Evolutionary conservation across 2,329 filamentous ascomycete genomes (phyloP), one percentile per base, ranked within the genome.

Genomic region (Mycosphaerella sp.): DNA sequence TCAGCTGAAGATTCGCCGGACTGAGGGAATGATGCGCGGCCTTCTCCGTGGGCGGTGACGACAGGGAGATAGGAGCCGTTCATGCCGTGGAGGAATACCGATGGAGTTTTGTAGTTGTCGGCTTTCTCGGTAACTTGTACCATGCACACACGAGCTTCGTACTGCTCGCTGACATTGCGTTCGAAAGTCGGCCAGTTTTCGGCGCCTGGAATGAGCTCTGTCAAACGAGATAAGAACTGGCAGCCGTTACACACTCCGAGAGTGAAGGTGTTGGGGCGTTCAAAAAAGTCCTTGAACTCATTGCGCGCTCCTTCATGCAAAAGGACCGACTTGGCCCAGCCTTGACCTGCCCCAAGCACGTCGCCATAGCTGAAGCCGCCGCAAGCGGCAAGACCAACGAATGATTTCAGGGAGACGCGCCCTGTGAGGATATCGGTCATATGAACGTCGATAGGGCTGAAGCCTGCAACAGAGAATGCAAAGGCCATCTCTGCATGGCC

Each of bases 401-500:
- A 96, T 57, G 84, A 84, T 36, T 84, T 78, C 7, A 98, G 82
- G 0, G 87, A 89, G 55, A 87, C 82, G 13, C 87, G 85, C 9
- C 81, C 82, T 18, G 88, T 82, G 50, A 97, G 84, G 43, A 86
- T 78, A 63, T 97, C 91, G 3, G 86, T 93, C 93, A 98, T 97
- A 76, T 96, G 91, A 1, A 97, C 85, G 65, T 98, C 91, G 41
- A 97, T 81, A 12, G 90, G 82, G 44, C 89, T 85, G 73, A 97
- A 97, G 34, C 91, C 91, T 39, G 93, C 91, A 32, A 84, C 83
- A 59, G 86, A 84, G 78, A 97, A 97, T 43, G 90, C 89, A 65
- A 95, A 97, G 1, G 93, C 93, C 88, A 98, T 95, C 70, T 98
- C 93, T n/a, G 89, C 84, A 63, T 96, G 82, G 37, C 90, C 88